phyloP scores from a whole-genome alignment of 768 basidiomycete species.

The Macrocybe gigantea region DNA sequence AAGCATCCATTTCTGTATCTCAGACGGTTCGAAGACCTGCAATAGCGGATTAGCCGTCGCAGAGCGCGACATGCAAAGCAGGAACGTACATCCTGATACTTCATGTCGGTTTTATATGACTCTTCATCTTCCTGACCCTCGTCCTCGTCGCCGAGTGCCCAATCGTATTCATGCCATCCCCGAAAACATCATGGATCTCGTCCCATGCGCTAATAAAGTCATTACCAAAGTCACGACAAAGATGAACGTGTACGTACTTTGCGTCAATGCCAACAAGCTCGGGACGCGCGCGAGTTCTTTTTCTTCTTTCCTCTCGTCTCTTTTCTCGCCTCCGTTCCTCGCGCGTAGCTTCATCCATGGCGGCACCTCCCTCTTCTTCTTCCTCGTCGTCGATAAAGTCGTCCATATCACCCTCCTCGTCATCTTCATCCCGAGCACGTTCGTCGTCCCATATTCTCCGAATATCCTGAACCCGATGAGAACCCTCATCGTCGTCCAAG shows the following conservation, averaged over 20 bases:
- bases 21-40: conserved; percentile 96
- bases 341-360: conserved; percentile 69
- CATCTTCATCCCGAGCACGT: conserved; percentile 56
- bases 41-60: conserved; percentile 5
- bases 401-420: conserved; percentile 67
- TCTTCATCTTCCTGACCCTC: conserved; percentile 43
- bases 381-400: conserved; percentile 82
- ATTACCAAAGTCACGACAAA: conserved; percentile 7
- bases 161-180: conserved; percentile 93
- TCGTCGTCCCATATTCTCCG: conserved; percentile 86
- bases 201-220: conserved; percentile 73
- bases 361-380: conserved; percentile 66
- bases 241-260: conserved; percentile 45
- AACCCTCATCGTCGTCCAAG: conserved; percentile 48
- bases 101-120: conserved; percentile 63
- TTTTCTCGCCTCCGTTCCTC: conserved; percentile 70
- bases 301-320: conserved; percentile 60
- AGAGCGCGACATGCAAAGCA: conserved; percentile 6
- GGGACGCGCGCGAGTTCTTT: conserved; percentile 55
- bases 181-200: conserved; percentile 94
- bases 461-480: conserved; percentile 57
- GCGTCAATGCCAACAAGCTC: conserved; percentile 79
- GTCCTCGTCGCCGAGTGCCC: conserved; percentile 85
- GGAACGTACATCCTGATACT: conserved; percentile 69
- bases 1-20: conserved; percentile 83